These are phyloP conservation scores for Boletellus sp. DNA, from an alignment of 1,284 basidiomycete species.

Conservation along the genomic window DNA sequence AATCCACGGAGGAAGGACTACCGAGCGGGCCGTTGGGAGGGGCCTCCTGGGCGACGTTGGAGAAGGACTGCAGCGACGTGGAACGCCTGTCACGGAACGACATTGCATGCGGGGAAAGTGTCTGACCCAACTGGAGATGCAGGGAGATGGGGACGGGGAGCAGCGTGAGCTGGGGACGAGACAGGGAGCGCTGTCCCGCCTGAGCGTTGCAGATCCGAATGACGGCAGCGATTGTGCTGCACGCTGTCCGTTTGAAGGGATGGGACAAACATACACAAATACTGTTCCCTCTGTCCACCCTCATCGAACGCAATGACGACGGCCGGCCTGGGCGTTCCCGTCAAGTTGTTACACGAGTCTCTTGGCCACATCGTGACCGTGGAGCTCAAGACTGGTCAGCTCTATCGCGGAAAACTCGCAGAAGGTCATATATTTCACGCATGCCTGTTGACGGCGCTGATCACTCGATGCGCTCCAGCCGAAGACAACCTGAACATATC, in stretches of 20 bases:
- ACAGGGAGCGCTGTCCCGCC: neutral
- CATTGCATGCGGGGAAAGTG: slow-evolving; percentile 13
- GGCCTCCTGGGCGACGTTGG: slow-evolving; percentile 5
- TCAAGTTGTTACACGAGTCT: slow-evolving; percentile 91
- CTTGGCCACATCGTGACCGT: slow-evolving; percentile 96
- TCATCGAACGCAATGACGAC: slow-evolving; percentile 27
- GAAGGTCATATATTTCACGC: slow-evolving; percentile 59
- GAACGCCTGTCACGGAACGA: slow-evolving; percentile 18
- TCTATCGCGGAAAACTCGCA: slow-evolving; percentile 95
- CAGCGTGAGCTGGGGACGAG: neutral
- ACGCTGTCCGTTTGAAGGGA: too few species aligned
- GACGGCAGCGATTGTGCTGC: too few species aligned
- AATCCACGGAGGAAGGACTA: slow-evolving; percentile 29
- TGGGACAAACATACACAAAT: slow-evolving; percentile 26
- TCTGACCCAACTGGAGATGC: neutral
- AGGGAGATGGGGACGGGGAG: neutral
- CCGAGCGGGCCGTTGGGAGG: slow-evolving; percentile 25
- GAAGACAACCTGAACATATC: slow-evolving; percentile 99
- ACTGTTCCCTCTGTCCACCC: slow-evolving; percentile 5
- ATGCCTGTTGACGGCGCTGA: slow-evolving; percentile 18
- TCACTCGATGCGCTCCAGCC: slow-evolving; percentile 50
- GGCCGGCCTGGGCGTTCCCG: slow-evolving; percentile 80
- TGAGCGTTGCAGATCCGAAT: neutral
- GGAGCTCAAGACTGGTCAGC: slow-evolving; percentile 95
- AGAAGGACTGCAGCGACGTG: slow-evolving; percentile 20